A percentile compares a stretch with the other conserved stretches of the same genome.
Evolutionary conservation across 306 rosid species (phyloP).

Genomic region (Mimosa pudica): DNA sequence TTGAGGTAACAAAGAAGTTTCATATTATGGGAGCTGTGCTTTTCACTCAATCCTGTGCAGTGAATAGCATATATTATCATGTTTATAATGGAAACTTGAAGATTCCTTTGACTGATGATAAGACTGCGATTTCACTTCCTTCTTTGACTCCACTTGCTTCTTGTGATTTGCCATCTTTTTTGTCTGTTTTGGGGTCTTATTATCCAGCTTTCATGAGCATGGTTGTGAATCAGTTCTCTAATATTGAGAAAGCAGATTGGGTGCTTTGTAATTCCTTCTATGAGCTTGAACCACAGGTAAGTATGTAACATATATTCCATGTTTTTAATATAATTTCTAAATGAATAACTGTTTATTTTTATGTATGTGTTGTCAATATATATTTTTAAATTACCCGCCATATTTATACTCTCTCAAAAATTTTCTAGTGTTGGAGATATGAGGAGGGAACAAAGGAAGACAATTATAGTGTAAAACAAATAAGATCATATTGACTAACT

Average conservation of each 20-base stretch:
- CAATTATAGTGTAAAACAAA: no score
- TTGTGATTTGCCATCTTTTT: conserved; percentile 1
- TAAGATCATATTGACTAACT: no score
- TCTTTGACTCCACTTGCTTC: neutral
- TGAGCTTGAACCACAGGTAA: conserved; percentile 9
- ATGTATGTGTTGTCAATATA: no score
- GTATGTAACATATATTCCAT: neutral
- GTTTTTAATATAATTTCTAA: no score
- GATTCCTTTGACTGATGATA: neutral
- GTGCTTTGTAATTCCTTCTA: conserved; percentile 5
- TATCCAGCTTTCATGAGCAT: neutral
- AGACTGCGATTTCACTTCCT: neutral
- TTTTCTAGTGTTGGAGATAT: no score
- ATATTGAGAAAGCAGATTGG: conserved; percentile 18
- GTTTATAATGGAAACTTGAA: neutral
- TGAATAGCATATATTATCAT: conserved; percentile 1
- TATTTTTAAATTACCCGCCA: no score
- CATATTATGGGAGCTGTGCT: neutral
- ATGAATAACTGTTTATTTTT: no score
- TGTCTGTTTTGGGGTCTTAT: neutral
- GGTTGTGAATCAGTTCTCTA: conserved; percentile 9
- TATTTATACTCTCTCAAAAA: no score
- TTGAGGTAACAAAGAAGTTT: conserved; percentile 1
- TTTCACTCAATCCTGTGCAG: conserved; percentile 14
- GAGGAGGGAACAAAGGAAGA: no score